phyloP scores from a whole-genome alignment of 768 basidiomycete species.

The Mycena belliarum region DNA sequence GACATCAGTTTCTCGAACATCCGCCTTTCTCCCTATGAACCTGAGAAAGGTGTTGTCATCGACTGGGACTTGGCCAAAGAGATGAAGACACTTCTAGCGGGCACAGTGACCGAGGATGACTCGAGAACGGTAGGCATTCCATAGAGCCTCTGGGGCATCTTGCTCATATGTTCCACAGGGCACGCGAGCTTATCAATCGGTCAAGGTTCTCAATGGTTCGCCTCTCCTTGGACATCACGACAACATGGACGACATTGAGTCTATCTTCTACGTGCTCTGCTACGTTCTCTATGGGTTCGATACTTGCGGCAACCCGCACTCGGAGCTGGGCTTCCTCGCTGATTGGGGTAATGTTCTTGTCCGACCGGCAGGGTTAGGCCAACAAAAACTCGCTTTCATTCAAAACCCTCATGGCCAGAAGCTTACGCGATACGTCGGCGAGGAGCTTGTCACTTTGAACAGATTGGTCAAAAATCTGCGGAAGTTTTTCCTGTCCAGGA shows the following conservation, averaged over 20 bases:
- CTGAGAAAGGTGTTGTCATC: background rate
- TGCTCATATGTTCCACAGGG: background rate
- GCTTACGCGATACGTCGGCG: no score
- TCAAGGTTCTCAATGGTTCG: background rate
- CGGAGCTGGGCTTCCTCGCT: background rate
- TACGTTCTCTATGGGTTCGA: background rate
- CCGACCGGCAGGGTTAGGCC: no score
- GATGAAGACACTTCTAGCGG: background rate
- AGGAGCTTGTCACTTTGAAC: no score
- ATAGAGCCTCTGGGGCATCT: no score
- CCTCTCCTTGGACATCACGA: background rate
- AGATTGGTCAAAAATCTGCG: no score
- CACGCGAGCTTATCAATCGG: background rate
- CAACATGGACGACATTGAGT: slow-evolving; percentile 1
- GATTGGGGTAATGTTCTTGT: background rate
- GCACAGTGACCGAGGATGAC: background rate
- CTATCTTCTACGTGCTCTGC: background rate
- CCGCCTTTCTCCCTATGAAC: slow-evolving; percentile 5
- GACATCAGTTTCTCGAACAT: slow-evolving; percentile 29
- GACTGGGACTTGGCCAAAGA: slow-evolving; percentile 7
- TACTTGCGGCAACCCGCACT: background rate
- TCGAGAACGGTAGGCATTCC: slow-evolving; percentile 1
- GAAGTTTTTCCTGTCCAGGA: no score
- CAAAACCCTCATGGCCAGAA: no score
- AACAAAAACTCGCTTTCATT: no score